phyloP scores from a whole-genome alignment of 495 filamentous ascomycete genomes.

The Podospora pseudoanserina region DNA sequence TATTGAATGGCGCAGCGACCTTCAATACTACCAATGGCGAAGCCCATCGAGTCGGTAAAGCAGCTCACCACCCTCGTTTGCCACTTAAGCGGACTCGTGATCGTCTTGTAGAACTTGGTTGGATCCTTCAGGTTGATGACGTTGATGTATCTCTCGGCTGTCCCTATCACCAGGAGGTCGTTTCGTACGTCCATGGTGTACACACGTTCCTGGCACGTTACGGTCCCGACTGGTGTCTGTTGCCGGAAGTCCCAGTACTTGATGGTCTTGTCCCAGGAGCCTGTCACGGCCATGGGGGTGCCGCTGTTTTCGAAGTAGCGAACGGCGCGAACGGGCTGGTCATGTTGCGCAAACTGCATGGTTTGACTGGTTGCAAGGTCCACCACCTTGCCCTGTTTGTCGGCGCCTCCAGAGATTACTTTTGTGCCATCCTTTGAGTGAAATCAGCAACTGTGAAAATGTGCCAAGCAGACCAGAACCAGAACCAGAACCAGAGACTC shows the following conservation, averaged over 20 bases:
- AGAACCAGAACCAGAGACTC: not conserved
- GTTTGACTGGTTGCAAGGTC: conserved; percentile 59
- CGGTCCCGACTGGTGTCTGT: conserved; percentile 52
- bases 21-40: conserved; percentile 86
- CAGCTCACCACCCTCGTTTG: conserved; percentile 90
- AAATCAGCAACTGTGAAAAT: not conserved
- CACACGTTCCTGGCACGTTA: conserved; percentile 75
- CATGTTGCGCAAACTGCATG: conserved; percentile 69
- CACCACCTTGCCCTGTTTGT: conserved; percentile 76
- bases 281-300: conserved; percentile 71
- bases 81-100: conserved; percentile 87
- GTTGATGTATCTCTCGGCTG: conserved; percentile 88
- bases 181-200: conserved; percentile 86
- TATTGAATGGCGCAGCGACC: conserved; percentile 90
- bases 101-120: conserved; percentile 77
- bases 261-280: conserved; percentile 93
- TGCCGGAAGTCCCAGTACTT: conserved; percentile 92
- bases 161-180: conserved; percentile 81
- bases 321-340: conserved; percentile 72
- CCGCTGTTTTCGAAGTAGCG: conserved; percentile 66
- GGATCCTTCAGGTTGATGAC: conserved; percentile 83
- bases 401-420: conserved; percentile 76
- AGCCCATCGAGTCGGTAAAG: conserved; percentile 82
- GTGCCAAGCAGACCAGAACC: not conserved
- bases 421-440: conserved; percentile 55